Evolutionary conservation across 208 protist species (phyloP), one percentile per base, ranked within the genome.

Genomic region (Strigomonas culicis): DNA sequence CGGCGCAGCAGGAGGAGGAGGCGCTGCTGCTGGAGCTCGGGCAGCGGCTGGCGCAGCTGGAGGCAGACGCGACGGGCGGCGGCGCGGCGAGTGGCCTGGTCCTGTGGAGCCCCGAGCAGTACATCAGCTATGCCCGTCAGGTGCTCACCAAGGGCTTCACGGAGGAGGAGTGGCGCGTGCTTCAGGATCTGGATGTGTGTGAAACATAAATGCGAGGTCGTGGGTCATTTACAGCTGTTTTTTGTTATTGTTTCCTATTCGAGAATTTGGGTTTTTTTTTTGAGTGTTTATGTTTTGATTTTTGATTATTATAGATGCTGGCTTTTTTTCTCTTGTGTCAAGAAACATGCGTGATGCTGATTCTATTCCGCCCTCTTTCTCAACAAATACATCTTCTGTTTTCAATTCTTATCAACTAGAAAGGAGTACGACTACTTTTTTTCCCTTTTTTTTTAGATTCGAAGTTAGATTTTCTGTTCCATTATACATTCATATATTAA

Each of bases 141-240:
- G 60, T 86, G 27, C 70, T 86, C 49, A 64, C 82, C n/a, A 51
- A 70, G 47, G 83, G 78, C 21, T 88, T 88, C 59, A 69, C 74
- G 19, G 55, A 70, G 2, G 74, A 74, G 19, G 83, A 93, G 66
- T 93, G 83, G 82, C 51, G 76, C 22, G 22, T 63, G 34, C 61
- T 93, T 47, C 53, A 63, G 50, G 61, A 74, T 57, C 34, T 86
- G 13, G 75, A 63, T 1, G 32, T 25, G 22, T 28, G 41, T 3
- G 57, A 59, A 34, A 66, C 66, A 56, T 66, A 57, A 4, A 21
- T 21, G 59, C 13, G 51, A 8, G 6, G 22, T 39, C 3, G 32
- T 39, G 6, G 3, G 10, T 39, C 32, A 39, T 39, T 10, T 39
- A 39, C 10, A 10, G 3, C 10, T 39, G 32, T 39, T 39, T 39